Evolutionary conservation across 2,329 filamentous ascomycete genomes (phyloP), one percentile per base, ranked within the genome.

Genomic region (Penicillium palitans): DNA sequence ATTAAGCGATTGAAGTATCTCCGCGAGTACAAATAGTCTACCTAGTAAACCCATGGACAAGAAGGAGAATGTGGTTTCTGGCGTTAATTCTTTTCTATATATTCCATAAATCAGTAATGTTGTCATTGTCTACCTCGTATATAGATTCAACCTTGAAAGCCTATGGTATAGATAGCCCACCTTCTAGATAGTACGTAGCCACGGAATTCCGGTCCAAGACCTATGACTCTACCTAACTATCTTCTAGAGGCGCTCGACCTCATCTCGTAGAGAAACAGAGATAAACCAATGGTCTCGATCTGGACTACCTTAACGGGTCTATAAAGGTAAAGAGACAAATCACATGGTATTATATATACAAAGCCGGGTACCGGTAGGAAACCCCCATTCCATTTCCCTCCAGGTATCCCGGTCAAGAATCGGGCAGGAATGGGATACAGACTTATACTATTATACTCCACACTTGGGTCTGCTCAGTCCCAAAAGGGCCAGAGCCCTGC

Each of bases 1-100:
- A 27, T 57, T 24, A 54, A 42, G 44, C 55, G 55, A 9, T n/a
- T 57, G 42, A 53, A 47, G 13, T 57, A 42, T 27, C 50, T 57
- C 10, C 55, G 55, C 4, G 42, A 57, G 21, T 54, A 42, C 42
- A 48, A 31, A 37, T 53, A 33, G 25, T 27, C 31, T 13, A 5
- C 15, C 2, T 33, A 4, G 10, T 9, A 6, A 6, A 27, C 4
- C 41, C 8, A 31, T 24, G 1, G 9, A 13, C 7, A 21, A 13
- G 10, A 21, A 13, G 15, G 37, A 24, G 37, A 12, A 41, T 29
- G 12, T 31, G 12, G 15, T 17, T 17, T 9, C 24, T 29, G 25
- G 21, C 15, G 6, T 51, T 29, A 4, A 2, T 17, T 17, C 4
- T 21, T 41, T 29, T n/a, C 12, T 17, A 6, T 21, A 10, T 24